These are phyloP conservation scores for Chrysoporthe austroafricana DNA, from an alignment of 2,329 filamentous ascomycete species.

Conservation along the genomic window DNA sequence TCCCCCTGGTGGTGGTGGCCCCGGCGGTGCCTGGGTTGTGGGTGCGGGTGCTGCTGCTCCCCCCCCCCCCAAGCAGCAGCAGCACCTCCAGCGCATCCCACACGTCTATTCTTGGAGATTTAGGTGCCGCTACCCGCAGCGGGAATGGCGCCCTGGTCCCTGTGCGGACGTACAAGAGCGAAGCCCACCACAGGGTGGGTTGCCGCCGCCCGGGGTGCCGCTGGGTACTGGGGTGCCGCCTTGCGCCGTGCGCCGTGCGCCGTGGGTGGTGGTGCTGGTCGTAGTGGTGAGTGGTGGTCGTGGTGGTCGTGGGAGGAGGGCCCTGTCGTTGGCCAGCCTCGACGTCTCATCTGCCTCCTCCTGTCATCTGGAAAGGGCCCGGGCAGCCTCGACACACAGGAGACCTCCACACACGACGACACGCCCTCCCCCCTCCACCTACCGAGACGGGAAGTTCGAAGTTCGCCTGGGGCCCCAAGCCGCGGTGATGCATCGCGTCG, in stretches of 20 bases:
- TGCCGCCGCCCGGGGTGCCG: not conserved
- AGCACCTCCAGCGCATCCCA: conserved; percentile 8
- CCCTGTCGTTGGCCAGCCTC: conserved; percentile 13
- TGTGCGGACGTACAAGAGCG: not conserved
- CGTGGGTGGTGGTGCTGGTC: too few species aligned
- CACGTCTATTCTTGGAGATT: conserved; percentile 16
- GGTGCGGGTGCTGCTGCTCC: not conserved
- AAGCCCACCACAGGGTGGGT: not conserved
- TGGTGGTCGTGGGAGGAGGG: not conserved
- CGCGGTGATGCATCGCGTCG: not conserved
- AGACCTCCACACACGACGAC: not conserved
- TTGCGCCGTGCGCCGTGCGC: too few species aligned
- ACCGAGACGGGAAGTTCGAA: conserved; percentile 9
- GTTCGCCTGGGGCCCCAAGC: not conserved
- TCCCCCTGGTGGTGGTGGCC: too few species aligned
- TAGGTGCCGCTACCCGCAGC: conserved; percentile 12
- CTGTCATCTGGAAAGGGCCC: conserved; percentile 12
- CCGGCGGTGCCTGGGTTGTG: not conserved
- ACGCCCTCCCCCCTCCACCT: not conserved
- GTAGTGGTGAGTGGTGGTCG: too few species aligned
- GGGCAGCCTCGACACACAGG: not conserved
- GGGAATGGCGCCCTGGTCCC: conserved; percentile 13
- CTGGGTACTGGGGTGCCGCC: not conserved
- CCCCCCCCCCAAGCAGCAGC: not conserved
- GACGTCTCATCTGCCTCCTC: conserved; percentile 10